Evolutionary conservation across 2,329 filamentous ascomycete species (phyloP), one percentile per base, ranked within the genome.

Genomic region (Ophiostoma sp.): DNA sequence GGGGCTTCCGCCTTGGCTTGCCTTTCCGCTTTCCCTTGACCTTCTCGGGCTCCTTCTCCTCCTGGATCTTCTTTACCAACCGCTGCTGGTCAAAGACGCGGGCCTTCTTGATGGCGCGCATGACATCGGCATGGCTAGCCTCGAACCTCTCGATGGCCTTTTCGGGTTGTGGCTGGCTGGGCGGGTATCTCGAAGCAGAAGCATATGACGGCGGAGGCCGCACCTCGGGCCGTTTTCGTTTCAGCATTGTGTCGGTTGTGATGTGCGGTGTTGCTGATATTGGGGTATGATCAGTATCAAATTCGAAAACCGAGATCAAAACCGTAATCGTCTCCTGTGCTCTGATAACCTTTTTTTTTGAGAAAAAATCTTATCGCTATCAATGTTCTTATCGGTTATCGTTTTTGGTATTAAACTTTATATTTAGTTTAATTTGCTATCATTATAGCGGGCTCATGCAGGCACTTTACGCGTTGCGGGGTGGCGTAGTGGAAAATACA

Each of bases 71-170:
- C 76, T 86, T 89, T 70, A 88, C 84, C 70, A 90, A 83, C 72
- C 92, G 90, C 78, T 94, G 91, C 63, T 90, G 84, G 80, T 94
- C 91, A 75, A 92, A 89, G 64, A 88, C 88, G 75, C 91, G 92
- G 68, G 88, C 89, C 11, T 83, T 81, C 77, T 92, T 92, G 70
- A 94, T 81, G 0, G 88, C 89, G 69, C 86, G 84, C 70, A 83
- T 83, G 8, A 94, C 80, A 47, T 87, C 82, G 74, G 85, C 55
- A 5, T 67, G 40, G 68, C 67, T 69, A 14, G 66, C 67, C 55
- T 72, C 69, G 18, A 72, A 72, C 8, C 47, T 36, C 14, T 47
- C 47, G 14, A 72, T 55, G 42, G 69, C 69, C 40, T 69, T 69
- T 41, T 72, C 69, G 1, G 71, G 71, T 36, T 70, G 68, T 2